A percentile compares a stretch with the other conserved stretches of the same genome.
Conservation (phyloP, 2,329 filamentous ascomycete genomes). For the Phoma sp. region DNA sequence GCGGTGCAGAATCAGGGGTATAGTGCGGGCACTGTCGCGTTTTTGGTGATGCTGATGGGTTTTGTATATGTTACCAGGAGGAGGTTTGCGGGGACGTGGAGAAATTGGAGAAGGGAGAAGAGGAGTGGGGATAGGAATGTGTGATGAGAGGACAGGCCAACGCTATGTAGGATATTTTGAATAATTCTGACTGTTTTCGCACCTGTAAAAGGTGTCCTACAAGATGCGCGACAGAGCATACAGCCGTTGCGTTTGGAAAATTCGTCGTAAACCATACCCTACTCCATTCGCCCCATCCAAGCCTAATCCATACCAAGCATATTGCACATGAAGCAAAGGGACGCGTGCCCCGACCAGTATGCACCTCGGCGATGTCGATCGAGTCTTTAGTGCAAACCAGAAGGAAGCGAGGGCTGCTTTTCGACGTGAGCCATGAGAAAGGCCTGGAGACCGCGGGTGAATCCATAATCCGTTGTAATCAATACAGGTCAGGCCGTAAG, state of each 20-base stretch:
- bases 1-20: conserved; percentile 23
- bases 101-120: conserved; percentile 25
- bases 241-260: conserved; percentile 5
- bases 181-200: conserved; percentile 5
- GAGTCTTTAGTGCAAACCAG: neutral
- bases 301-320: conserved; percentile 4
- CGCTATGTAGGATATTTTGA: neutral
- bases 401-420: neutral
- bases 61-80: conserved; percentile 34
- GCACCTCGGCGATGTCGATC: neutral
- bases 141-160: neutral
- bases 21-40: conserved; percentile 22
- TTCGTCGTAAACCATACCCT: conserved; percentile 1
- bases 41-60: conserved; percentile 20
- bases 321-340: conserved; percentile 12
- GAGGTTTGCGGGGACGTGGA: conserved; percentile 35
- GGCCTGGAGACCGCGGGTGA: conserved; percentile 5
- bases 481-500: conserved; percentile 9
- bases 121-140: conserved; percentile 9
- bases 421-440: neutral
- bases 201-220: conserved; percentile 6
- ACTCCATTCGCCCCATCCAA: neutral
- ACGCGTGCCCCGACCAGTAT: neutral
- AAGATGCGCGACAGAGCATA: conserved; percentile 1
- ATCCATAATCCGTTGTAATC: conserved; percentile 4